Evolutionary conservation across 1,139 yeast species (phyloP).

Genomic region (Kodamaea suecica): DNA sequence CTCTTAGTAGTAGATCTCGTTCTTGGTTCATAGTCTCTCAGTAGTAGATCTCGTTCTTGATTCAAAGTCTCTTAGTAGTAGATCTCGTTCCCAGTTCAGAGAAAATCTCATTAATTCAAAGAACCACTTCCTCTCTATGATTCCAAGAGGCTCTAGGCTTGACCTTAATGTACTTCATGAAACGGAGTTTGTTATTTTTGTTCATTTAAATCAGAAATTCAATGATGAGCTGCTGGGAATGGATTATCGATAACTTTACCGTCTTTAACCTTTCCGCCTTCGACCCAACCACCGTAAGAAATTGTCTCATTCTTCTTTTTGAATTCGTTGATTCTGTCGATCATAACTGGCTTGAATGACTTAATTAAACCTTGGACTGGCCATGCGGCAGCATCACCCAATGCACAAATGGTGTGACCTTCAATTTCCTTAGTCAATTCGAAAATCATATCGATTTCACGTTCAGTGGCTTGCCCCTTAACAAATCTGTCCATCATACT

Average conservation of each 20-base stretch:
- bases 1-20: too few species aligned
- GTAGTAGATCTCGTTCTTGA: too few species aligned
- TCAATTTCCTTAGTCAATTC: conserved; percentile 83
- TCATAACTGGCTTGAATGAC: conserved; percentile 78
- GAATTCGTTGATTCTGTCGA: conserved; percentile 59
- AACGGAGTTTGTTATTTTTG: too few species aligned
- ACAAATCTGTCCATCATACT: conserved; percentile 82
- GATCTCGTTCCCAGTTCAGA: too few species aligned
- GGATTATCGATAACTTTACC: conserved; percentile 70
- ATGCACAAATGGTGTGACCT: conserved; percentile 88
- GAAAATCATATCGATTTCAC: conserved; percentile 77
- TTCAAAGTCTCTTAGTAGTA: not conserved
- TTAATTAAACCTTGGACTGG: conserved; percentile 84
- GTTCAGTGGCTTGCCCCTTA: conserved; percentile 72
- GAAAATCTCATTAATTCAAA: too few species aligned
- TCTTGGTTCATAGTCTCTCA: not conserved
- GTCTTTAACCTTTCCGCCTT: conserved; percentile 55
- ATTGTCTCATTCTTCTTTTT: conserved; percentile 47
- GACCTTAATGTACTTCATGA: too few species aligned
- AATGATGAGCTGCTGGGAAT: conserved; percentile 43
- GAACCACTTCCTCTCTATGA: too few species aligned
- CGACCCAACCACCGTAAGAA: conserved; percentile 76
- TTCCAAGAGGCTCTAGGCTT: too few species aligned
- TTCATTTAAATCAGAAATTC: too few species aligned
- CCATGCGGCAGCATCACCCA: conserved; percentile 94